Evolutionary conservation across 2,329 filamentous ascomycete genomes (phyloP).

Genomic region (Claviceps pusilla): DNA sequence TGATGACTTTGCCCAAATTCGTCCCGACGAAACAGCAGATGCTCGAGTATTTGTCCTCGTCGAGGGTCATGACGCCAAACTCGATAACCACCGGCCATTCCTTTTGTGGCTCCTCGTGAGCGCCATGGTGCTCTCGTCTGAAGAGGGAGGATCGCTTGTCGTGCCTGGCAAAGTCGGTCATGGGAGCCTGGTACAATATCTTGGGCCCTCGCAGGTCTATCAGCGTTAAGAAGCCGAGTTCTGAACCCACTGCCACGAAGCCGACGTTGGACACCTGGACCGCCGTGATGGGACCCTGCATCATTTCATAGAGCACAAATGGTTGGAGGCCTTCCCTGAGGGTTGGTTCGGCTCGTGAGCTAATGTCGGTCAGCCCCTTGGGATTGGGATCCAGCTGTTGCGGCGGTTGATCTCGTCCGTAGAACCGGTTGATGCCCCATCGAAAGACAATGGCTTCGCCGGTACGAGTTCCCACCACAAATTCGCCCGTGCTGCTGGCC

Average conservation of each 20-base stretch:
- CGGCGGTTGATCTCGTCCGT: constrained; percentile 42
- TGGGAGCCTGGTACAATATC: constrained; percentile 61
- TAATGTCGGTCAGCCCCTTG: constrained; percentile 61
- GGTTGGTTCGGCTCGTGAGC: constrained; percentile 51
- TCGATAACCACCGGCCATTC: constrained; percentile 76
- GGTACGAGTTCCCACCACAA: constrained; percentile 63
- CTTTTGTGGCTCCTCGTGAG: constrained; percentile 25
- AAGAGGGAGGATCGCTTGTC: constrained; percentile 64
- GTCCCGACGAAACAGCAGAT: constrained; percentile 89
- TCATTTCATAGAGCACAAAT: constrained; percentile 65
- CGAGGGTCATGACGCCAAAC: constrained; percentile 85
- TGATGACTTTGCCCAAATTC: constrained; percentile 65
- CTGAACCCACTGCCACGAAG: constrained; percentile 76
- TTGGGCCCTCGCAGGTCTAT: constrained; percentile 79
- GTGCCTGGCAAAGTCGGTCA: constrained; percentile 60
- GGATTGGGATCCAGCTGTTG: constrained; percentile 41
- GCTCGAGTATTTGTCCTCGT: constrained; percentile 89
- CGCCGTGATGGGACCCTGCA: constrained; percentile 65
- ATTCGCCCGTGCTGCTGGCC: constrained; percentile 65
- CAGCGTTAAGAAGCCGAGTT: constrained; percentile 64
- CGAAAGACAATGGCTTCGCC: constrained; percentile 82
- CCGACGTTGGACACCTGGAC: constrained; percentile 81
- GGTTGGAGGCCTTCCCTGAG: constrained; percentile 74
- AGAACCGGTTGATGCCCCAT: constrained; percentile 69
- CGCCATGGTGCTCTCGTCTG: constrained; percentile 22